Conservation (phyloP, 164 flowering plant species). For the Euptelea pleiosperma region DNA sequence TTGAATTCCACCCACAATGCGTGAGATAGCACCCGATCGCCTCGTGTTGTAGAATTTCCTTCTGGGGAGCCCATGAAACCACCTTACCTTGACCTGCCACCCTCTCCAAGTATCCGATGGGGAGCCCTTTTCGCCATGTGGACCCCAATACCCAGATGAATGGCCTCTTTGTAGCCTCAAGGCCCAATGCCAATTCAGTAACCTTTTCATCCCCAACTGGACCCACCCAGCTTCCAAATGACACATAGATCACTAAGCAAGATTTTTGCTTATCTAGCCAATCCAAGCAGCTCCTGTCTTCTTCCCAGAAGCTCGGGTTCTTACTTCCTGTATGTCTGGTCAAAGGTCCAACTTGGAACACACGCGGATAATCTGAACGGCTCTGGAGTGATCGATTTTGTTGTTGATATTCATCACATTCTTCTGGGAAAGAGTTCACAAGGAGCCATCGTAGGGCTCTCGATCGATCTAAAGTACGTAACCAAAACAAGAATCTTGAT, state of each 20-base stretch:
- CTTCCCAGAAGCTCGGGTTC: constrained; percentile 56
- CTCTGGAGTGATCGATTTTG: neutral
- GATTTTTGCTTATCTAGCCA: constrained; percentile 56
- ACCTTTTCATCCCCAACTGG: constrained; percentile 52
- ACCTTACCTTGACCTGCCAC: constrained; percentile 40
- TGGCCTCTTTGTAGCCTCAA: constrained; percentile 42
- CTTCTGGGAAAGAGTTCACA: constrained; percentile 52
- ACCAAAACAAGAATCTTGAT: constrained; percentile 71
- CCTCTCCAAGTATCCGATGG: constrained; percentile 40
- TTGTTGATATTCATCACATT: constrained; percentile 5
- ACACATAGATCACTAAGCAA: constrained; percentile 56
- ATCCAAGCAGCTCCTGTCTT: constrained; percentile 60
- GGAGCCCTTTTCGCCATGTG: constrained; percentile 53
- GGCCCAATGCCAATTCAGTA: constrained; percentile 42
- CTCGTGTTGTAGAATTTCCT: constrained; percentile 45
- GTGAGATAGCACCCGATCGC: constrained; percentile 65
- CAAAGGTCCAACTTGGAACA: constrained; percentile 47
- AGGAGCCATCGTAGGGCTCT: constrained; percentile 44
- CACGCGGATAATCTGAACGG: constrained; percentile 2
- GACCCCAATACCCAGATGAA: constrained; percentile 66
- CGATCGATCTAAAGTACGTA: constrained; percentile 42
- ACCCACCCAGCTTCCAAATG: constrained; percentile 83
- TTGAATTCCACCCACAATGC: constrained; percentile 95
- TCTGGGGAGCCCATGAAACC: constrained; percentile 82
- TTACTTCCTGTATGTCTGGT: constrained; percentile 18